Evolutionary conservation across 192 early-diverging fungal species (phyloP).

Genomic region (Fimicolochytrium jonesii): DNA sequence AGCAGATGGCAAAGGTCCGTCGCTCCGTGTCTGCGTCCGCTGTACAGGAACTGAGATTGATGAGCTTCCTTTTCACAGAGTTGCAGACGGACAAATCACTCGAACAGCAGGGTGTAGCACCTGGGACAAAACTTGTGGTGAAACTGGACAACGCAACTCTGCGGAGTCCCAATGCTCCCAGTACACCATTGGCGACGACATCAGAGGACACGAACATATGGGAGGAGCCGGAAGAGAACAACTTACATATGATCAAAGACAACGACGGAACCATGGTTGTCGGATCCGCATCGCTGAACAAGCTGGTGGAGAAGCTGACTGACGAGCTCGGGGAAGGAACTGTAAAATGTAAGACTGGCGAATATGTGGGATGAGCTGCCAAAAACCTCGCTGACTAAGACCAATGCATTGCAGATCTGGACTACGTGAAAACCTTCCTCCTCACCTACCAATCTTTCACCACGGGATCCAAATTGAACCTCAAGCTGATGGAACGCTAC

Average conservation of each 20-base stretch:
- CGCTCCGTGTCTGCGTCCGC: background rate
- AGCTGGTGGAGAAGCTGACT: slow-evolving; percentile 26
- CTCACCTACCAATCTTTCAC: slow-evolving; percentile 43
- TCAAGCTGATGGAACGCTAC: slow-evolving; percentile 33
- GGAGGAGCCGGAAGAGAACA: slow-evolving; percentile 15
- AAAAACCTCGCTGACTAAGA: too few species aligned
- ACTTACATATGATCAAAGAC: slow-evolving; percentile 12
- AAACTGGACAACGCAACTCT: too few species aligned
- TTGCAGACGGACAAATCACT: background rate
- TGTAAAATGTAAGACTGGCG: too few species aligned
- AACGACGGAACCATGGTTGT: background rate
- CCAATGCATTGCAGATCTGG: slow-evolving; percentile 28
- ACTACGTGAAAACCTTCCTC: slow-evolving; percentile 39
- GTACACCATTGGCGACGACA: background rate
- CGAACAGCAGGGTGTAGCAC: background rate
- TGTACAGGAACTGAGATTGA: background rate
- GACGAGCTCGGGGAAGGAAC: slow-evolving; percentile 28
- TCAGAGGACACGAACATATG: slow-evolving; percentile 12
- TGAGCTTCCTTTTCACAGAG: background rate
- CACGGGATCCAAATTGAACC: slow-evolving; percentile 12
- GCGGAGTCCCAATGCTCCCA: background rate
- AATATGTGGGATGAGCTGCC: too few species aligned
- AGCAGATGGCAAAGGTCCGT: slow-evolving; percentile 8
- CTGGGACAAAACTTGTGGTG: slow-evolving; percentile 3
- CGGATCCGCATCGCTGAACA: slow-evolving; percentile 26